Base-by-base conservation (phyloP, 2,329 filamentous ascomycete genomes). In the Emmonsiellopsis sp. region DNA sequence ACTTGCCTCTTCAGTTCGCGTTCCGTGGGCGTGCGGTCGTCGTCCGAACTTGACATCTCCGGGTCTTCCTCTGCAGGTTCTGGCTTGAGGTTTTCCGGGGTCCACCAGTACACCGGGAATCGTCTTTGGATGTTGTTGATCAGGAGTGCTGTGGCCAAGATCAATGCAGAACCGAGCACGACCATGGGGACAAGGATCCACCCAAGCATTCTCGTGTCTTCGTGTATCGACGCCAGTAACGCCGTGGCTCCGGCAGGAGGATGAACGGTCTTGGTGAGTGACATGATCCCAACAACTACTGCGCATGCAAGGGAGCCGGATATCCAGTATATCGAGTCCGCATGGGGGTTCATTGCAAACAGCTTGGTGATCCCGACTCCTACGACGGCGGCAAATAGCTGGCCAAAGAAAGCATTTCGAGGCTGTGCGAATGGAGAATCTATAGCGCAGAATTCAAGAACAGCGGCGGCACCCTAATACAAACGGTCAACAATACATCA, bases 231-330 rank as follows among this genome's bases (percentile, higher is more conserved):
- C 0, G 85, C 84, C 30, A 90, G 70, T 1, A 91, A 69, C 0
- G 85, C 86, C 0, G 86, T 90, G 7, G 86, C 86, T 4, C 87
- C 86, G 0, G 85, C 86, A 0, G 86, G 87, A 0, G 86, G 86
- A 59, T 90, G 85, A 0, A 87, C 76, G 0, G 85, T 89, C 51
- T 84, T 84, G 1, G 85, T 89, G 20, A 88, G 61, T 0, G 76
- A 77, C 86, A 89, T 90, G 53, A 81, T 54, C 1, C 78, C 73
- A 0, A 81, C 86, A 0, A 85, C 78, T 2, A 77, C 65, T 0
- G 82, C 85, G 58, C 85, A 87, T 1, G 83, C 74, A 0, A 89
- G 68, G 9, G 85, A 79, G 9, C 82, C 85, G 1, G 77, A 84
- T 0, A 88, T 63, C 78, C 82, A 87, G 32, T 79, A 78, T 32